Conservation (phyloP, 2,329 filamentous ascomycete species). For the Alternaria brassicicola region DNA sequence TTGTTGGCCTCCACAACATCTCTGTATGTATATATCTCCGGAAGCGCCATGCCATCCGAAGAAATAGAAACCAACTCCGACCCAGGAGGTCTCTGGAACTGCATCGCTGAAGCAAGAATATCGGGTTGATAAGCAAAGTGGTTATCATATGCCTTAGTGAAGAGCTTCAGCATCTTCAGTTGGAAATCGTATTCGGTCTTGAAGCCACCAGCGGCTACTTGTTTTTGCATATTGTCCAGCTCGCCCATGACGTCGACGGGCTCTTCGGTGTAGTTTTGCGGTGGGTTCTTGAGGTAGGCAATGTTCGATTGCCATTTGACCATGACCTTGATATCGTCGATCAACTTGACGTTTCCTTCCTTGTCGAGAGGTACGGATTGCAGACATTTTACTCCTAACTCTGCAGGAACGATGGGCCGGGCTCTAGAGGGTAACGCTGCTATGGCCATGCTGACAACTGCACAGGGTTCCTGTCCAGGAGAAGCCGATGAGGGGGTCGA, state of each 20-base stretch:
- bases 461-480: slow-evolving; percentile 41
- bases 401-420: slow-evolving; percentile 42
- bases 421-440: slow-evolving; percentile 33
- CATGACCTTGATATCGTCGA: slow-evolving; percentile 45
- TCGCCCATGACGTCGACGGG: slow-evolving; percentile 49
- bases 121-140: slow-evolving; percentile 49
- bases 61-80: slow-evolving; percentile 46
- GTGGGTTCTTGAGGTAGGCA: slow-evolving; percentile 49
- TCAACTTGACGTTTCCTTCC: slow-evolving; percentile 39
- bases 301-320: slow-evolving; percentile 50
- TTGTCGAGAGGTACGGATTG: slow-evolving; percentile 47
- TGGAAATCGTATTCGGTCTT: slow-evolving; percentile 52
- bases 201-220: slow-evolving; percentile 40
- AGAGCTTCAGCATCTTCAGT: slow-evolving; percentile 41
- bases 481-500: slow-evolving; percentile 20
- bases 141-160: slow-evolving; percentile 50
- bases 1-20: slow-evolving; percentile 38
- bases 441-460: slow-evolving; percentile 37
- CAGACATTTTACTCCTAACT: slow-evolving; percentile 43
- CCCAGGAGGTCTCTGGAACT: slow-evolving; percentile 42
- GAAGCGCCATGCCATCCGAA: slow-evolving; percentile 42
- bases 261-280: slow-evolving; percentile 45
- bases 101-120: slow-evolving; percentile 46
- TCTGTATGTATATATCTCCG: slow-evolving; percentile 45
- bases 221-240: slow-evolving; percentile 43